Percentiles rank a stretch among this genome's conserved stretches.
phyloP scores from a whole-genome alignment of 768 basidiomycete species.

The Termitomyces sp. region DNA sequence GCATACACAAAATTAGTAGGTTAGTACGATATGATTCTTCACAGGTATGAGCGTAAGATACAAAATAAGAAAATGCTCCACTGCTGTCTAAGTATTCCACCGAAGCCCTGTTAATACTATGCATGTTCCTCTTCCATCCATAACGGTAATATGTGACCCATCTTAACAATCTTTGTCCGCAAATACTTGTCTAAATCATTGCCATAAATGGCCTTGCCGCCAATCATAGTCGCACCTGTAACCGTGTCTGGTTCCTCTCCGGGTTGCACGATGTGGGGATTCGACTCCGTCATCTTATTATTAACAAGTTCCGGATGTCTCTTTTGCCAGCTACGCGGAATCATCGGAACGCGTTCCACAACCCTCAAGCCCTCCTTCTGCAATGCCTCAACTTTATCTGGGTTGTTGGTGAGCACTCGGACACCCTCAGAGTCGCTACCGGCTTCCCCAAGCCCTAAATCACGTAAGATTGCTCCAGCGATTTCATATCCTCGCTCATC shows the following conservation, averaged over 20 bases:
- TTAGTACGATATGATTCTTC: not conserved
- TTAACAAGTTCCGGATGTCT: constrained; percentile 27
- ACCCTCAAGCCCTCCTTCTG: constrained; percentile 78
- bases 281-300: constrained; percentile 13
- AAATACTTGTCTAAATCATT: constrained; percentile 92
- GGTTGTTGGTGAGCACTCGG: constrained; percentile 92
- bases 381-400: constrained; percentile 90
- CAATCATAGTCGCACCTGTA: constrained; percentile 74
- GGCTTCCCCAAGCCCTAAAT: constrained; percentile 67
- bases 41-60: constrained; percentile 1
- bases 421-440: constrained; percentile 42
- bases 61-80: not conserved
- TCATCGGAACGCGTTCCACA: constrained; percentile 87
- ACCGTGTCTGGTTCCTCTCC: constrained; percentile 32
- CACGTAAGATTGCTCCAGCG: constrained; percentile 84
- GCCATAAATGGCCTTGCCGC: constrained; percentile 69
- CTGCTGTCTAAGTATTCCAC: not conserved
- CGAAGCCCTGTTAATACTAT: constrained; percentile 11
- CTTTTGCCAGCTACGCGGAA: constrained; percentile 82
- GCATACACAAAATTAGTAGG: not conserved
- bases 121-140: constrained; percentile 33
- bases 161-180: constrained; percentile 90
- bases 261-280: constrained; percentile 15
- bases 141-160: constrained; percentile 90
- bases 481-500: constrained; percentile 93